Conservation (phyloP, 2,329 filamentous ascomycete species). For the Monosporascus cannonballus region DNA sequence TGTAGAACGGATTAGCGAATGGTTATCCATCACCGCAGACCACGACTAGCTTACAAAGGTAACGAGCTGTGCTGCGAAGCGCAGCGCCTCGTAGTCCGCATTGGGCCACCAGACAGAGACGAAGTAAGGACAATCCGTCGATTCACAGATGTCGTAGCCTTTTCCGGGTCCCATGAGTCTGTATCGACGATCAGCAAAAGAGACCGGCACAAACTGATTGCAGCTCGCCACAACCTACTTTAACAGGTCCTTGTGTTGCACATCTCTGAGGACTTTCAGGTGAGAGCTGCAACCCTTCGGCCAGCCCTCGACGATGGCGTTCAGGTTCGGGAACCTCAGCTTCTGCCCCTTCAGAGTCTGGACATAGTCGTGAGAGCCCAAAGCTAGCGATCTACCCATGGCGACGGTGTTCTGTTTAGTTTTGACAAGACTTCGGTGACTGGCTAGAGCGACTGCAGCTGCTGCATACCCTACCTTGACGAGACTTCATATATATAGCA, state of each 20-base stretch:
- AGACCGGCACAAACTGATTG: not conserved
- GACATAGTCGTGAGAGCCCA: slow-evolving; percentile 12
- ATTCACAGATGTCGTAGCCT: slow-evolving; percentile 2
- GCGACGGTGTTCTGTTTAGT: slow-evolving; percentile 8
- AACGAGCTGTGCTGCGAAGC: slow-evolving; percentile 1
- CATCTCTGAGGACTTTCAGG: slow-evolving; percentile 2
- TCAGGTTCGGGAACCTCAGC: slow-evolving; percentile 9
- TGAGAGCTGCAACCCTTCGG: slow-evolving; percentile 6
- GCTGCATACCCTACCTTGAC: no score
- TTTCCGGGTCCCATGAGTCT: slow-evolving; percentile 2
- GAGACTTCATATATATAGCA: not conserved
- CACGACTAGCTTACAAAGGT: slow-evolving; percentile 4
- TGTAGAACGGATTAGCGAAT: not conserved
- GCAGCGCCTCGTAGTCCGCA: slow-evolving; percentile 5
- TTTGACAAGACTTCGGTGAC: not conserved
- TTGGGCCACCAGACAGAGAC: slow-evolving; percentile 6
- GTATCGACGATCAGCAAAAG: not conserved
- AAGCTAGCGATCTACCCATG: not conserved
- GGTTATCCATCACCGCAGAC: not conserved
- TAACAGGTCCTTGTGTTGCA: slow-evolving; percentile 5
- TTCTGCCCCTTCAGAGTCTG: slow-evolving; percentile 11
- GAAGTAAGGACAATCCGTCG: slow-evolving; percentile 2
- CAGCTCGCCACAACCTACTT: not conserved
- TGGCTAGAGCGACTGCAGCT: no score
- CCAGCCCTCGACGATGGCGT: slow-evolving; percentile 6